Base-by-base conservation (phyloP, 495 filamentous ascomycete species). In the Gamarada debralockiae region DNA sequence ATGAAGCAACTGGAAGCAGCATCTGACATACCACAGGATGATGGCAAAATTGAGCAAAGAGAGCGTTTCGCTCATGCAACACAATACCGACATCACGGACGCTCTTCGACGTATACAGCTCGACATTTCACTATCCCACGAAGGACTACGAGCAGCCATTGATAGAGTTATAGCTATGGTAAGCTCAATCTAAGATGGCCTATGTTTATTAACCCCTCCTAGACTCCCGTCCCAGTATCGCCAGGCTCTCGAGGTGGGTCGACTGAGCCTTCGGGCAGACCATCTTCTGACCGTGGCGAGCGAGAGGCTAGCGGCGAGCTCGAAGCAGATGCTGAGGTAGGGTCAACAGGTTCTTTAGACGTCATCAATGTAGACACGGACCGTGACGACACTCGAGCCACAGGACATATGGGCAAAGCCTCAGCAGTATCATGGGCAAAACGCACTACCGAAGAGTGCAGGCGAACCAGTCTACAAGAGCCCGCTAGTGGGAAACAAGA, bases 391-490 rank as follows among this genome's bases (percentile, higher is more conserved):
- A 65, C 72, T 7, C 61, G 69, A 54, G 65, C 68, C 3, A 79
- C 73, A 13, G 78, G 81, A 0, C 85, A 77, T 56, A 69, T 83
- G 50, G 83, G 83, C 17, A 81, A 78, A 50, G 79, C 74, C 41
- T 85, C 82, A 0, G 79, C 82, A 47, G 72, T 82, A 9, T 65
- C 66, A 34, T 86, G 83, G 83, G 67, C 83, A 3, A 77, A 79
- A 48, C 71, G 67, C 18, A 65, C 53, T 52, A 40, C 48, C 6
- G 54, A 68, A 37, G 38, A 69, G 67, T 31, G 60, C 48, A 21
- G 46, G 22, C 9, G 54, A 37, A 39, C 17, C 36, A 37, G 38
- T 14, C 27, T 58, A 51, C 29, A 58, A 60, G 5, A 53, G 41
- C 15, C 33, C 1, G 29, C 34, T 33, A 18, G 36, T 27, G 29